Evolutionary conservation across 306 rosid genomes (phyloP).

Genomic region (Astragalus membranaceus): DNA sequence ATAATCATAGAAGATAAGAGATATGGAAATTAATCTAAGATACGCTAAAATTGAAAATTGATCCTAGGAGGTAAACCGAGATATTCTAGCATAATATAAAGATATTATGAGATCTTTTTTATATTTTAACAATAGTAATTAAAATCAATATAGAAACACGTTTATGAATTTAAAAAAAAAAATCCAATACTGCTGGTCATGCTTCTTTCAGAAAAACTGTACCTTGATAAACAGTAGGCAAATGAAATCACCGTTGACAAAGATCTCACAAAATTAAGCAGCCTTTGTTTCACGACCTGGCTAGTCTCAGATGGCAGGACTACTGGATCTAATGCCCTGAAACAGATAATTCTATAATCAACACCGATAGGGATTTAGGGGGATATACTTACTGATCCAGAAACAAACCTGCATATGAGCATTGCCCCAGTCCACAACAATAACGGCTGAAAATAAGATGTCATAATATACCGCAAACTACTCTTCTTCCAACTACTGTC

Average conservation of each 20-base stretch:
- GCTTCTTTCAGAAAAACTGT: conserved; percentile 12
- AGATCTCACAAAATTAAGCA: conserved; percentile 68
- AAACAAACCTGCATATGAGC: conserved; percentile 79
- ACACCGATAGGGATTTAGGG: conserved; percentile 13
- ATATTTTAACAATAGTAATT: neutral
- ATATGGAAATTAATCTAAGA: too few relatives aligned
- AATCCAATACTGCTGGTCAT: neutral
- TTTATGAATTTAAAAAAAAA: neutral
- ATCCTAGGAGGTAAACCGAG: too few relatives aligned
- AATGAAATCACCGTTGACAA: conserved; percentile 87
- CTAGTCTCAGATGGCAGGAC: conserved; percentile 69
- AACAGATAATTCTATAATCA: conserved; percentile 26
- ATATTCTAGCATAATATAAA: too few relatives aligned
- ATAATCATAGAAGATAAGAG: too few relatives aligned
- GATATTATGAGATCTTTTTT: too few relatives aligned
- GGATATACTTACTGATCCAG: neutral
- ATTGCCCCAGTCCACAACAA: conserved; percentile 83
- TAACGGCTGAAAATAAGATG: conserved; percentile 80
- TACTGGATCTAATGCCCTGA: conserved; percentile 86
- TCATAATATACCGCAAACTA: conserved; percentile 45
- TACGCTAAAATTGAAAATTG: too few relatives aligned
- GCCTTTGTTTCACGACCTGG: conserved; percentile 84
- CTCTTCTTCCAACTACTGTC: conserved; percentile 90
- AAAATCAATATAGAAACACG: neutral
- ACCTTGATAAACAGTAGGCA: conserved; percentile 88